Evolutionary conservation across 2,329 filamentous ascomycete species (phyloP), one percentile per base, ranked within the genome.

Genomic region (Diaporthe ilicicola): DNA sequence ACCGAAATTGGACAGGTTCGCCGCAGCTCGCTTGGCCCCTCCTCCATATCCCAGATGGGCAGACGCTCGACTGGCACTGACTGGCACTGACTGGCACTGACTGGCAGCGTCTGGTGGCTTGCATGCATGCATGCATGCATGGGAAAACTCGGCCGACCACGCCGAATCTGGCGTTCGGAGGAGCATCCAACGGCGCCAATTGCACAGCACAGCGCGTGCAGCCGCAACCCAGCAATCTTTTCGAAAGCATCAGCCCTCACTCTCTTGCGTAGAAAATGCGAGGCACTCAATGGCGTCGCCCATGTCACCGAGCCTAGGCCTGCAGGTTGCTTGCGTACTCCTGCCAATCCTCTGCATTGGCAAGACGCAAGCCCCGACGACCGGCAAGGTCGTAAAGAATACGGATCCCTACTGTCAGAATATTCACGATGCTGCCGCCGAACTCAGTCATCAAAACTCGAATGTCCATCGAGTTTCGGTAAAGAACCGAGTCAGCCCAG

Each of bases 1-100:
- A 50, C 46, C 68, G 68, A 72, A 48, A 72, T 72, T 72, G 64
- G 50, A 68, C 68, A 72, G 71, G 68, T 70, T 39, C 53, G 65
- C 51, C 65, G 70, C 70, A 72, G 70, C 50, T 51, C 62, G 48
- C 24, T 56, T 70, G 54, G 62, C 62, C 67, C 70, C 54, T 48
- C 32, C 37, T 64, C 24, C 39, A 37, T 56, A 22, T 34, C 42
- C 48, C 22, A 64, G 44, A 50, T 64, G 59, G 59, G 59, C 59
- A 64, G 44, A 69, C 24, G 29, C 51, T 59, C 51, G 37, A 59
- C 42, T 67, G 46, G 44, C 44, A 44, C n/a, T 61, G 70, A 7
- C 24, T 37, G n/a, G 59, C n/a, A n/a, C n/a, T n/a, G n/a, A n/a
- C n/a, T n/a, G n/a, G n/a, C n/a, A n/a, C n/a, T n/a, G n/a, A n/a